phyloP scores from a whole-genome alignment of 1,139 yeast species.

The Pneumocystis murina region DNA sequence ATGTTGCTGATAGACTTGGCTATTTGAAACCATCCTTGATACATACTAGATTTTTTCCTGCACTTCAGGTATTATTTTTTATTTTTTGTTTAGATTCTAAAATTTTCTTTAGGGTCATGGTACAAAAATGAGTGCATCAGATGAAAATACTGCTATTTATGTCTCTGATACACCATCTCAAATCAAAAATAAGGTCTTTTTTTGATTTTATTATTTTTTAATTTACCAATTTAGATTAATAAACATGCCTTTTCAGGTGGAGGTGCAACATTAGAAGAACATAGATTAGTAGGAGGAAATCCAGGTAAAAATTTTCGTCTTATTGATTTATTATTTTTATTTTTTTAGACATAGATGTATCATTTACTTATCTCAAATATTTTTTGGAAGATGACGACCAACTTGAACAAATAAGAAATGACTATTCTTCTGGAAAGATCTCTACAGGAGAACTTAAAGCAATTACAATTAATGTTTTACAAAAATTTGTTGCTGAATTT shows the following conservation, averaged over 20 bases:
- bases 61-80: slow-evolving; percentile 31
- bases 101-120: slow-evolving; percentile 61
- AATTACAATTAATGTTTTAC: slow-evolving; percentile 65
- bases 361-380: slow-evolving; percentile 82
- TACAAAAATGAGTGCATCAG: slow-evolving; percentile 94
- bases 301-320: slow-evolving; percentile 26
- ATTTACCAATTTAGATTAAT: slow-evolving; percentile 36
- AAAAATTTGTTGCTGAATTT: slow-evolving; percentile 62
- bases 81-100: neutral
- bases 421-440: slow-evolving; percentile 42
- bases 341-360: slow-evolving; percentile 64
- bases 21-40: slow-evolving; percentile 82
- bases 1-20: slow-evolving; percentile 86
- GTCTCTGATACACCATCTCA: slow-evolving; percentile 90
- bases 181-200: slow-evolving; percentile 53
- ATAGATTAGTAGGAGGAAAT: slow-evolving; percentile 76
- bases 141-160: slow-evolving; percentile 68
- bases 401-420: slow-evolving; percentile 44
- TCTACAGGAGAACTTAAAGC: slow-evolving; percentile 91
- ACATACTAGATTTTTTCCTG: slow-evolving; percentile 95
- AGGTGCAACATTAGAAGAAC: slow-evolving; percentile 72
- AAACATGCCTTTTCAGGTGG: slow-evolving; percentile 97
- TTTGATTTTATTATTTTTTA: neutral
- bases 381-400: slow-evolving; percentile 79
- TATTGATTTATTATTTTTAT: neutral